phyloP scores from a whole-genome alignment of 1,139 yeast genomes.

The Hemisphaericaspora xylofermentans region DNA sequence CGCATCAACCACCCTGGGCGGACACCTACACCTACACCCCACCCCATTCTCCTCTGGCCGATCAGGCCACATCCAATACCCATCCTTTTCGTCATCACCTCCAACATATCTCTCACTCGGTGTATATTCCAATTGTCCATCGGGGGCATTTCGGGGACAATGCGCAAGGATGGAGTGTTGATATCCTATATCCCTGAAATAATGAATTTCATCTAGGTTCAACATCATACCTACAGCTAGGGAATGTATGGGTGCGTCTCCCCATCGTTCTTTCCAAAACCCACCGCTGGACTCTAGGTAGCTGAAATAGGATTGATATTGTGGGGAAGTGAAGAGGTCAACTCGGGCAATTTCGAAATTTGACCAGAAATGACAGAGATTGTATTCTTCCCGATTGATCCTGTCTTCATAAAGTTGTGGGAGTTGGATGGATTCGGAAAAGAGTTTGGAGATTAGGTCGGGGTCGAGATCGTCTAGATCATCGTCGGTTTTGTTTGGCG shows the following conservation, averaged over 20 bases:
- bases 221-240: conserved; percentile 76
- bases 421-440: conserved; percentile 25
- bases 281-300: conserved; percentile 73
- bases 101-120: conserved; percentile 20
- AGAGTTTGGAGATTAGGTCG: conserved; percentile 24
- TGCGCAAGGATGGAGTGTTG: conserved; percentile 75
- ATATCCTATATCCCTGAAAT: conserved; percentile 89
- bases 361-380: conserved; percentile 89
- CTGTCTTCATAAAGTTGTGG: conserved; percentile 49
- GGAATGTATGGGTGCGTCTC: conserved; percentile 92
- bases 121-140: conserved; percentile 46
- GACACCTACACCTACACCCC: conserved; percentile 88
- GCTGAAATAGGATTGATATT: conserved; percentile 64
- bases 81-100: conserved; percentile 22
- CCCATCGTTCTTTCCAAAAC: conserved; percentile 88
- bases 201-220: conserved; percentile 69
- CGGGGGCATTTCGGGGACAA: conserved; percentile 70
- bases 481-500: conserved; percentile 22
- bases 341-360: conserved; percentile 88
- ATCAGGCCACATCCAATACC: conserved; percentile 47
- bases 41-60: conserved; percentile 51
- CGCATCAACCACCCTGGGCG: conserved; percentile 47
- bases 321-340: conserved; percentile 63
- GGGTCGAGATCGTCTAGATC: conserved; percentile 29
- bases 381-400: conserved; percentile 67